A percentile compares a stretch with the other conserved stretches of the same genome.
Conservation (phyloP, 73 alveolate species). For the Effrenium voratum region DNA sequence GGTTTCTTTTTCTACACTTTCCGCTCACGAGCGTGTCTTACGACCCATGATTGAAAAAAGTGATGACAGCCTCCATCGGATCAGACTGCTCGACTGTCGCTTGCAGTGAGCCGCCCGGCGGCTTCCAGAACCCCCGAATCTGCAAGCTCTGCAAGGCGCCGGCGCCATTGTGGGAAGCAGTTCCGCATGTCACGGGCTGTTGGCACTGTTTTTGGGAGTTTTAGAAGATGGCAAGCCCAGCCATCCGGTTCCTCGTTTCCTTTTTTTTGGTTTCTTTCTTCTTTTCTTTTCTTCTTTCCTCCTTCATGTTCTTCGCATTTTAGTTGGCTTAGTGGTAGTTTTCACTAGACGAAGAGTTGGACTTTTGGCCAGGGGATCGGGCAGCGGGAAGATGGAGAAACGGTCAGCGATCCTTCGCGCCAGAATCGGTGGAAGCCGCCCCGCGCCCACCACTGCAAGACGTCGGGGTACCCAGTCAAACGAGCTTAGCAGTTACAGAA, state of each 20-base stretch:
- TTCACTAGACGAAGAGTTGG: not conserved
- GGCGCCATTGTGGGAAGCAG: not conserved
- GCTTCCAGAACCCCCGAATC: not conserved
- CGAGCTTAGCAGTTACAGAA: not conserved
- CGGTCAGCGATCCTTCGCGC: not conserved
- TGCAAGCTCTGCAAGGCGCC: slow-evolving; percentile 1
- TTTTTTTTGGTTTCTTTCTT: not conserved
- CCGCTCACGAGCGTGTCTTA: not conserved
- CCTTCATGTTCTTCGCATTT: not conserved
- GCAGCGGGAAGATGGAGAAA: not conserved
- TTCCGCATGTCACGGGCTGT: not conserved
- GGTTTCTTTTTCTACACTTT: not conserved
- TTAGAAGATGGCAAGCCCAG: not conserved
- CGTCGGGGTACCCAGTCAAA: not conserved
- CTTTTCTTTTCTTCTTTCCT: not conserved
- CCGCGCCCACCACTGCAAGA: slow-evolving; percentile 73
- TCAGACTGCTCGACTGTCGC: not conserved
- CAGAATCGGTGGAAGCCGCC: slow-evolving; percentile 90
- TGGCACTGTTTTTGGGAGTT: not conserved
- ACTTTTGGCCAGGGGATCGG: not conserved
- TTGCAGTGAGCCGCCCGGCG: not conserved
- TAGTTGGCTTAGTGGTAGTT: not conserved
- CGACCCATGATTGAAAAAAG: not conserved
- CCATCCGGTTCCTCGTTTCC: not conserved
- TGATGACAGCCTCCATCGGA: not conserved